Conservation (phyloP, 176 grass and related monocot species). For the Puya raimondii region DNA sequence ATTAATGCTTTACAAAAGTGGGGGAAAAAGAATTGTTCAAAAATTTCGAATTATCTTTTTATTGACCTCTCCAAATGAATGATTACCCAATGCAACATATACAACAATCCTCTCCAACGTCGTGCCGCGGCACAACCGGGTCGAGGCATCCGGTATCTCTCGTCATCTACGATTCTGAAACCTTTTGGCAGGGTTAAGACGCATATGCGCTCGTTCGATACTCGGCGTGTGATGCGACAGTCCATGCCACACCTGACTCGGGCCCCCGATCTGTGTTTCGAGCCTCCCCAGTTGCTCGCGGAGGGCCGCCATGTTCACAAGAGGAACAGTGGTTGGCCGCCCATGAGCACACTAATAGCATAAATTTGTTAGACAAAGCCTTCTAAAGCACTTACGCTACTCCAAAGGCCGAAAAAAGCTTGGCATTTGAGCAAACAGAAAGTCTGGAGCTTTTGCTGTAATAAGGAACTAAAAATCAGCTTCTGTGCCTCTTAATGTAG, state of each 20-base stretch:
- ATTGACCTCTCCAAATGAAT: not conserved
- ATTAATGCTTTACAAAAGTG: too few relatives aligned
- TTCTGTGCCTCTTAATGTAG: too few relatives aligned
- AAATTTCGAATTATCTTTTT: not conserved
- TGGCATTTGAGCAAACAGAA: not conserved
- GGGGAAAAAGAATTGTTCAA: too few relatives aligned
- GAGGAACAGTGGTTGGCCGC: constrained; percentile 71
- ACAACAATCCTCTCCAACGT: not conserved
- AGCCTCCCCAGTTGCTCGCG: constrained; percentile 40
- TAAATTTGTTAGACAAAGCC: not conserved
- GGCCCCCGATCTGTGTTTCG: constrained; percentile 19
- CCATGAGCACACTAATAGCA: constrained; percentile 83
- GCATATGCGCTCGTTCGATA: constrained; percentile 37
- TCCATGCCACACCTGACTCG: constrained; percentile 49
- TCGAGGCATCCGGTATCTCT: not conserved
- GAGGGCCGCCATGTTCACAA: constrained; percentile 52
- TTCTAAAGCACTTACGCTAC: not conserved
- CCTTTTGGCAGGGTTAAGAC: constrained; percentile 41
- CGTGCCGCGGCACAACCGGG: not conserved
- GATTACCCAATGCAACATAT: not conserved
- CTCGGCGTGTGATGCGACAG: constrained; percentile 37
- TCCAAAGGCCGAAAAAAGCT: not conserved
- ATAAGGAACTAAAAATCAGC: too few relatives aligned
- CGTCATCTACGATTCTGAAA: constrained; percentile 16
- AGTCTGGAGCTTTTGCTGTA: too few relatives aligned